phyloP scores from a whole-genome alignment of 148 eudicot genomes.

The Tetragonia tetragonoides region DNA sequence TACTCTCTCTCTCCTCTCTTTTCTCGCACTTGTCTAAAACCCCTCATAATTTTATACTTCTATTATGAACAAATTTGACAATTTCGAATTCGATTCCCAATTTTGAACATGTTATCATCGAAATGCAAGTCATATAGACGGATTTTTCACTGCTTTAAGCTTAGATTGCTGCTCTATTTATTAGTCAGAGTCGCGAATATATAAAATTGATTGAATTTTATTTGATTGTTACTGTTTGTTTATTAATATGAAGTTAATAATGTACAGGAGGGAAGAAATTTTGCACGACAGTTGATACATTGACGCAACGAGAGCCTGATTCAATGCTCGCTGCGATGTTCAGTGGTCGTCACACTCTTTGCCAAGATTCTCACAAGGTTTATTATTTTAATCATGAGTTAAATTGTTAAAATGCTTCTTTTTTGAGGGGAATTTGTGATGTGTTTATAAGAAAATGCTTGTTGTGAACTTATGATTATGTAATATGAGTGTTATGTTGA shows the following conservation, averaged over 20 bases:
- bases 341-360: slow-evolving; percentile 88
- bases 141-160: no score
- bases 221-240: not conserved
- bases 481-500: not conserved
- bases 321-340: slow-evolving; percentile 99
- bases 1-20: slow-evolving; percentile 14
- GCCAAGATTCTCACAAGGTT: slow-evolving; percentile 71
- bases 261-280: slow-evolving; percentile 78
- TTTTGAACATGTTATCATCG: no score
- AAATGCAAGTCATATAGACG: no score
- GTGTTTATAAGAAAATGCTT: no score
- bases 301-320: slow-evolving; percentile 85
- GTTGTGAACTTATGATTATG: not conserved
- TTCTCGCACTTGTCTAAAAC: not conserved
- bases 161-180: no score
- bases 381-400: not conserved
- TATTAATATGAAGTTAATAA: slow-evolving; percentile 11
- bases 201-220: no score
- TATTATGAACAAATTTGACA: not conserved
- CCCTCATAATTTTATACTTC: not conserved
- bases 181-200: no score
- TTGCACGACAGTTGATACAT: slow-evolving; percentile 80
- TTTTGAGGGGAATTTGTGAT: no score
- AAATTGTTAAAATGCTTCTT: no score
- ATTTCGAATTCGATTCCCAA: no score